phyloP scores from a whole-genome alignment of 495 filamentous ascomycete species.

The Baudoinia panamericana region DNA sequence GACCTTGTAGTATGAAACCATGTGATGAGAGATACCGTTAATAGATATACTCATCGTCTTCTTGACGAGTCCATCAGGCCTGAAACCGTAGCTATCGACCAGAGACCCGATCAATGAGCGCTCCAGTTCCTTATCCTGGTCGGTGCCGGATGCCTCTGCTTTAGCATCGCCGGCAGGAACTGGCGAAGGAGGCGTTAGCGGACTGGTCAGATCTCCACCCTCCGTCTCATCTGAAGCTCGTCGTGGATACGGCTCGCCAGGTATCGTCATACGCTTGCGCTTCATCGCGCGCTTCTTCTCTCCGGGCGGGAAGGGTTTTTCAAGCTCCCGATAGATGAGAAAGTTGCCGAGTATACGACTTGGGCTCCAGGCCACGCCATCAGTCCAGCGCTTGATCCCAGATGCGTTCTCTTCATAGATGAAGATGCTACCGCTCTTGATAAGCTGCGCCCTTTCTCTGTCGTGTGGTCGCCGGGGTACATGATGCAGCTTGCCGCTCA shows the following conservation, averaged over 20 bases:
- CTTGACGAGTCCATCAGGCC: slow-evolving; percentile 70
- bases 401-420: slow-evolving; percentile 83
- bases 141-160: slow-evolving; percentile 19
- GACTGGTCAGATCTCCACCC: slow-evolving; percentile 11
- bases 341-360: slow-evolving; percentile 82
- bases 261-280: slow-evolving; percentile 31
- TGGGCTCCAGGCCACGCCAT: slow-evolving; percentile 79
- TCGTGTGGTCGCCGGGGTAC: slow-evolving; percentile 76
- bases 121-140: slow-evolving; percentile 42
- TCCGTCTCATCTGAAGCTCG: slow-evolving; percentile 21
- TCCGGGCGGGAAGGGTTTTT: slow-evolving; percentile 68
- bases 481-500: slow-evolving; percentile 54
- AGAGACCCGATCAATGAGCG: slow-evolving; percentile 67
- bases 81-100: slow-evolving; percentile 78
- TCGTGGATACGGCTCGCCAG: slow-evolving; percentile 20
- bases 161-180: slow-evolving; percentile 10
- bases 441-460: slow-evolving; percentile 56
- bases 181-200: slow-evolving; percentile 17
- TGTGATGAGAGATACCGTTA: slow-evolving; percentile 56
- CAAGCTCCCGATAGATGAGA: slow-evolving; percentile 76
- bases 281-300: slow-evolving; percentile 85
- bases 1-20: slow-evolving; percentile 80
- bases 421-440: slow-evolving; percentile 73
- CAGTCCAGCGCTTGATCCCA: slow-evolving; percentile 88
- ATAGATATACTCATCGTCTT: slow-evolving; percentile 77